phyloP scores from a whole-genome alignment of 2,329 filamentous ascomycete species.

The Trichoderma endophyticum region DNA sequence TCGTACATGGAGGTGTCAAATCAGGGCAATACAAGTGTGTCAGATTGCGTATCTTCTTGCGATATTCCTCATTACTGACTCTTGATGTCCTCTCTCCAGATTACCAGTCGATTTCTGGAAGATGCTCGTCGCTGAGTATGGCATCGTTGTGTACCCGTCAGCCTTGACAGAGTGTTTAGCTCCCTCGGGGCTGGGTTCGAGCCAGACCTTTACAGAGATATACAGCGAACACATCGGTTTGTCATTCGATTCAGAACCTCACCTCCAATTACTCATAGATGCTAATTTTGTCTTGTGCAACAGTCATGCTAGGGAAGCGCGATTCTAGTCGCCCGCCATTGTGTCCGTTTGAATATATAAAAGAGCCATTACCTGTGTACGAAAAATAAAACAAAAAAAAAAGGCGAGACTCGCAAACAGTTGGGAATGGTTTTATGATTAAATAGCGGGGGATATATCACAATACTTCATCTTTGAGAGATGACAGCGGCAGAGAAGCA shows the following conservation, averaged over 20 bases:
- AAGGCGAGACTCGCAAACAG: background rate
- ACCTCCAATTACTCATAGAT: background rate
- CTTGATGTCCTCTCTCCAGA: constrained; percentile 22
- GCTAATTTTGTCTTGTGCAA: background rate
- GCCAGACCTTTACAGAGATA: constrained; percentile 38
- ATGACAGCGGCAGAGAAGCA: constrained; percentile 1
- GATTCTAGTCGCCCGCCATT: constrained; percentile 31
- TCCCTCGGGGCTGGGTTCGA: constrained; percentile 31
- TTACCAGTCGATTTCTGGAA: constrained; percentile 39
- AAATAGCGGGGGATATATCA: background rate
- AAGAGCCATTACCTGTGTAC: constrained; percentile 38
- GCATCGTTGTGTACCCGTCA: constrained; percentile 41
- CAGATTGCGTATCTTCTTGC: background rate
- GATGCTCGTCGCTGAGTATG: constrained; percentile 37
- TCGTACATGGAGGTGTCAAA: constrained; percentile 39
- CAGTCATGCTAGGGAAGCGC: constrained; percentile 37
- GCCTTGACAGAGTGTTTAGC: constrained; percentile 38
- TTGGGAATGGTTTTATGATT: background rate
- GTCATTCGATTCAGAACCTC: background rate
- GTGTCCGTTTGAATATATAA: constrained; percentile 38
- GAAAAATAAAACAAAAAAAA: constrained; percentile 17
- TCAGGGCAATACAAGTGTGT: constrained; percentile 37
- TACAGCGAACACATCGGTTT: constrained; percentile 38
- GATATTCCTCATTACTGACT: background rate
- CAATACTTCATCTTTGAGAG: background rate